A percentile compares a stretch with the other conserved stretches of the same genome.
phyloP scores from a whole-genome alignment of 176 grass and related monocot genomes.

The Hsuehochloa calcarea region DNA sequence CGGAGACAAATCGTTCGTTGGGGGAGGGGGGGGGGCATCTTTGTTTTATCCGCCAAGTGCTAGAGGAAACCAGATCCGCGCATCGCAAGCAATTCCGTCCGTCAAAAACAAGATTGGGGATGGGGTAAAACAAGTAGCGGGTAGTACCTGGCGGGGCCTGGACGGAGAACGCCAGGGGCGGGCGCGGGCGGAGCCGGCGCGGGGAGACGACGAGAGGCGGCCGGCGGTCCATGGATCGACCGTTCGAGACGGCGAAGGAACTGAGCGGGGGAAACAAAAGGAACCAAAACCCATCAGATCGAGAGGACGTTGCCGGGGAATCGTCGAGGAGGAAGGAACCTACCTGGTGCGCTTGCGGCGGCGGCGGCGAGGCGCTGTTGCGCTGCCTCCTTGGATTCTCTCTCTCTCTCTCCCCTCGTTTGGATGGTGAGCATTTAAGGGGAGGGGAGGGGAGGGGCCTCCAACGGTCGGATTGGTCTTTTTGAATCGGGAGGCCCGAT shows the following conservation, averaged over 20 bases:
- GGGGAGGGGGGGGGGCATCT: too few species aligned
- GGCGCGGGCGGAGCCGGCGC: conserved; percentile 71
- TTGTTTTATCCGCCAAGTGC: not conserved
- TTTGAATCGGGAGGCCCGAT: not conserved
- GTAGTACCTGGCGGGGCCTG: conserved; percentile 46
- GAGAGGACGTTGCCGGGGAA: not conserved
- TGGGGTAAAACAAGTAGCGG: too few species aligned
- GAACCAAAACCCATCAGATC: conserved; percentile 8
- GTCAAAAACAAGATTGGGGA: not conserved
- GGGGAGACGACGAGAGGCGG: conserved; percentile 67
- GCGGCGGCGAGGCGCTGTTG: not conserved
- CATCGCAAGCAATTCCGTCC: not conserved
- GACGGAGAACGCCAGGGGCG: conserved; percentile 20
- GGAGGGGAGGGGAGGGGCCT: not conserved
- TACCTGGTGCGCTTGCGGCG: not conserved
- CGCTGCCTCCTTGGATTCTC: too few species aligned
- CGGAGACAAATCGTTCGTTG: not conserved
- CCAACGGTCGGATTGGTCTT: conserved; percentile 42
- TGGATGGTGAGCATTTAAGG: not conserved
- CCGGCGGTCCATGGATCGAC: conserved; percentile 52
- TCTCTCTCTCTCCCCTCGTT: not conserved
- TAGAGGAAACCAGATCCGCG: not conserved
- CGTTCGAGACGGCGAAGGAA: not conserved
- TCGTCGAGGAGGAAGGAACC: not conserved
- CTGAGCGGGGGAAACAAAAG: not conserved